phyloP scores from a whole-genome alignment of 1,284 basidiomycete species.

The Microbotryomycetes sp. region DNA sequence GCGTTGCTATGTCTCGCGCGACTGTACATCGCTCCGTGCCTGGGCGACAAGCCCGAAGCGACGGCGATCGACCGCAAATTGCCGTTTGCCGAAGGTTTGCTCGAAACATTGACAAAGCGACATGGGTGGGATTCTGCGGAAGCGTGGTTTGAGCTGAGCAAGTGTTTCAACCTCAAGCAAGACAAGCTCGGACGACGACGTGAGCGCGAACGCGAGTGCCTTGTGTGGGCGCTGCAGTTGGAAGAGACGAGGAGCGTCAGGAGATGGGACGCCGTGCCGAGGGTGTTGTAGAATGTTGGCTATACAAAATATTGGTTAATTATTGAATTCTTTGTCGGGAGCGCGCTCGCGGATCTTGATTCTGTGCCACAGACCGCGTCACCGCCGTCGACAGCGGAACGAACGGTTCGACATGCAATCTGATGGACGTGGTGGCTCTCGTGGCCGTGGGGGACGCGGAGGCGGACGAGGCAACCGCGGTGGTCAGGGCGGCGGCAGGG shows the following conservation, averaged over 20 bases:
- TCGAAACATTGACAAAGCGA: conserved; percentile 45
- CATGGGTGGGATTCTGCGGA: conserved; percentile 80
- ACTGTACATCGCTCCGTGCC: conserved; percentile 53
- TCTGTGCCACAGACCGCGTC: too few relatives aligned
- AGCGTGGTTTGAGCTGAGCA: conserved; percentile 82
- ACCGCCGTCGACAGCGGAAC: too few relatives aligned
- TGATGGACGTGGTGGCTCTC: not conserved
- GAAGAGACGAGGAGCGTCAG: conserved; percentile 51
- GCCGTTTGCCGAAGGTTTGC: conserved; percentile 37
- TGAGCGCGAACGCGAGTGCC: conserved; percentile 64
- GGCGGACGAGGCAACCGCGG: too few relatives aligned
- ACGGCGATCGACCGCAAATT: conserved; percentile 53
- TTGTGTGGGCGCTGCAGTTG: conserved; percentile 62
- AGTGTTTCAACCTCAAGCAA: conserved; percentile 55
- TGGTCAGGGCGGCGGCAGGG: not conserved
- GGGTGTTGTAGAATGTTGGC: conserved; percentile 19
- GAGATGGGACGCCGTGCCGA: conserved; percentile 36
- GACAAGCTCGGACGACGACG: conserved; percentile 53
- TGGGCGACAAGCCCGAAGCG: conserved; percentile 7
- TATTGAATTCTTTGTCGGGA: too few relatives aligned
- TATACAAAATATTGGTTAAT: not conserved
- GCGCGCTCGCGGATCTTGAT: too few relatives aligned
- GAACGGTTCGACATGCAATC: too few relatives aligned
- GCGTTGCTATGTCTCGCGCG: conserved; percentile 68
- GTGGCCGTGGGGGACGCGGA: not conserved